phyloP scores from a whole-genome alignment of 805 yeast species.

The Zygosaccharomyces lentus region DNA sequence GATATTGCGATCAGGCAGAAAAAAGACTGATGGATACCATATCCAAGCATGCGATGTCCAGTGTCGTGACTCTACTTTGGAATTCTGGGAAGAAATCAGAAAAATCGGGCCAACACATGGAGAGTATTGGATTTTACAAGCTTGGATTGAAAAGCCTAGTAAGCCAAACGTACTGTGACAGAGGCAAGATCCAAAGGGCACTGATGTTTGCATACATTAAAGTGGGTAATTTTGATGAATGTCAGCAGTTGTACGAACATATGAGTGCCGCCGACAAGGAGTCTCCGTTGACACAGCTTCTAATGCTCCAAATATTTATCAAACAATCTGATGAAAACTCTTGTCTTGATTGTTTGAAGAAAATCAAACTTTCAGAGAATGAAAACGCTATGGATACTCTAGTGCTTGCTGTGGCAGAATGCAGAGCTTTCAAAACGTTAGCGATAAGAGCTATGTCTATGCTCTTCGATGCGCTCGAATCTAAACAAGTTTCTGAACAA shows the following conservation, averaged over 20 bases:
- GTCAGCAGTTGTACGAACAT: constrained; percentile 18
- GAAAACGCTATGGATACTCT: constrained; percentile 33
- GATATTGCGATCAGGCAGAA: constrained; percentile 29
- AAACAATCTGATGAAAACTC: constrained; percentile 14
- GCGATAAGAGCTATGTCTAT: constrained; percentile 26
- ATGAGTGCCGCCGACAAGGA: constrained; percentile 26
- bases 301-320: constrained; percentile 28
- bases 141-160: constrained; percentile 27
- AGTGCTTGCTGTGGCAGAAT: constrained; percentile 35
- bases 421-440: constrained; percentile 24
- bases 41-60: constrained; percentile 31
- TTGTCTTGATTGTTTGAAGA: constrained; percentile 30
- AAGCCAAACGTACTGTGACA: constrained; percentile 29
- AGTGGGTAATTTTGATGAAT: constrained; percentile 19
- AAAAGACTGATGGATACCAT: constrained; percentile 26
- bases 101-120: constrained; percentile 21
- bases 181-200: constrained; percentile 38
- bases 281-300: constrained; percentile 34
- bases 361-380: constrained; percentile 35
- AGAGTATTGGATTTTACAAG: constrained; percentile 29
- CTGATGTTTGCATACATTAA: constrained; percentile 31
- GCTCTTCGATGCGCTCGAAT: constrained; percentile 27
- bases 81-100: constrained; percentile 35
- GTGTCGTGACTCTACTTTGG: constrained; percentile 39
- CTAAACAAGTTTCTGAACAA: constrained; percentile 5